Base-by-base conservation (phyloP, 192 early-diverging fungal species). In the Coemansia sp. region DNA sequence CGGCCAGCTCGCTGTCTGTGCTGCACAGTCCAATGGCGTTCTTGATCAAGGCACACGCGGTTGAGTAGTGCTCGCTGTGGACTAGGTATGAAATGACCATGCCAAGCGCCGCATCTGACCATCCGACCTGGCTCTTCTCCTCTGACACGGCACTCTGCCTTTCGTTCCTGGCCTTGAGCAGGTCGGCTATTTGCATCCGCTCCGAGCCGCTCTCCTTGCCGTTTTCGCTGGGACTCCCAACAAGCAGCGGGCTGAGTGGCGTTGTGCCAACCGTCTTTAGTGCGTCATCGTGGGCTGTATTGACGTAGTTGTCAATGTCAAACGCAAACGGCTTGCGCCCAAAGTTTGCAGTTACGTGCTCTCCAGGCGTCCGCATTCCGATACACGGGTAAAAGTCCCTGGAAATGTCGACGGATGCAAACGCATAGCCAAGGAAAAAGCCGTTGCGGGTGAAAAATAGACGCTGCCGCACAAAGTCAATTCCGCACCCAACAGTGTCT, bases 391-490 rank as follows among this genome's bases (percentile, higher is more conserved):
- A 87, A 20, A 87, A 52, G 57, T 70, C 75, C 59, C 66, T 68
- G 22, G 41, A 20, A 0, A 60, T 68, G 55, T 81, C 59, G 34
- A 84, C 59, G 13, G 65, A 60, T 13, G 59, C 65, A 52, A 88
- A 88, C 14, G 88, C 86, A 30, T 78, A 72, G 4, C 86, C 84
- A 17, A 85, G 84, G 61, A 84, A 83, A 10, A 84, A 67, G 17
- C 97, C 97, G 67, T 98, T 98, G 61, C 91, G 94, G 8, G 95
- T 98, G 68, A 92, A 99, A 63, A 95, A 95, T 6, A 89, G 79
- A 10, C 86, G 84, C 47, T 70, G 83, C 55, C 84, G 80, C 50
- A 78, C 60, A 79, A 95, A 96, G 69, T 98, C 94, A 27, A 99
- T 75, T 8, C 94, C 86, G 67, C 96, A 98, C 14, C 97, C 97